Base-by-base conservation (phyloP, 1,284 basidiomycete species). In the Microbotryum scabiosae region DNA sequence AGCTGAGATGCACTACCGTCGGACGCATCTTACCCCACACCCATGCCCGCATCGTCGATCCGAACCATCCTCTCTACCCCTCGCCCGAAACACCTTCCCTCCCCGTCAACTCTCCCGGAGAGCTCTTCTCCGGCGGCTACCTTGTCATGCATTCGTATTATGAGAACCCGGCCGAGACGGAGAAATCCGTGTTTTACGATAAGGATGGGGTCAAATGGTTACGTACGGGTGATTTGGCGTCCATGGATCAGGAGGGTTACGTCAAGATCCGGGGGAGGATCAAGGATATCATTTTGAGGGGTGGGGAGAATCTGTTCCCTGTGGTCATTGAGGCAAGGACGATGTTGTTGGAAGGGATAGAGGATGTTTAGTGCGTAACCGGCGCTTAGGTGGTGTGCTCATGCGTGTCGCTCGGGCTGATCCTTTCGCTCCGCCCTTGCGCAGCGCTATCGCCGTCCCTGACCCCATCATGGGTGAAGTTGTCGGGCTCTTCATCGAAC, bases 281-380 rank as follows among this genome's bases (percentile, higher is more conserved):
- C n/a, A 66, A 66, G 32, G 64, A 66, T n/a, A 59, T 66, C 23
- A 63, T 66, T 50, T 60, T 66, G 21, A 49, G 64, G 41, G 64
- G 64, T 4, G 64, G 64, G 14, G 64, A 66, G 47, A 66, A 66
- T 23, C 23, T 63, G 10, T 60, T 56, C 45, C 61, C 61, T 5
- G 64, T 62, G 9, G 36, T 60, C 6, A 62, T 66, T 30, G 64
- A 66, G 43, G 36, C 23, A 4, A 43, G 59, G 25, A 36, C 54
- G 28, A 20, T 60, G 26, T 28, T 56, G 23, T 46, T 48, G 10
- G 47, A 32, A 5, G 59, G 59, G 18, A 41, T 60, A 18, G 48
- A 30, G 18, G 59, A 60, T 46, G 53, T 51, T 45, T 59, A 51
- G 57, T 57, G 20, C 10, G 56, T 45, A 2, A 6, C 6, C 16